Percentiles rank a stretch among this genome's conserved stretches.
These are phyloP conservation scores for Candida berthetii DNA, from an alignment of 805 yeast species.

Conservation along the genomic window DNA sequence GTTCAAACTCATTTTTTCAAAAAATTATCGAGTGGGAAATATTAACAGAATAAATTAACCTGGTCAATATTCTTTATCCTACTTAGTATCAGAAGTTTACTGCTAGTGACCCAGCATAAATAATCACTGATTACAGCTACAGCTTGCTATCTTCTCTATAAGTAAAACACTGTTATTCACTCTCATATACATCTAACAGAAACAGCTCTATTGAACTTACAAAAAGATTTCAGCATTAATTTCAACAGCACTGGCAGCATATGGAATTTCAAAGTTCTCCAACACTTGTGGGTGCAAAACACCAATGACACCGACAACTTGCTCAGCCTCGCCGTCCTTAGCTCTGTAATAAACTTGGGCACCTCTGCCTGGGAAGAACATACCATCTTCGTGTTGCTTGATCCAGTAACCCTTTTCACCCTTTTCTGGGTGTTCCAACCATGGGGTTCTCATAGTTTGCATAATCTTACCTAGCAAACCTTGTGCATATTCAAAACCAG, in stretches of 20 bases:
- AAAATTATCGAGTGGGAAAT: too few species aligned
- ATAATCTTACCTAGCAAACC: constrained; percentile 91
- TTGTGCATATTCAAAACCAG: constrained; percentile 92
- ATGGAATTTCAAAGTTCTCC: constrained; percentile 81
- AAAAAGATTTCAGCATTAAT: constrained; percentile 84
- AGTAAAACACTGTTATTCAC: too few species aligned
- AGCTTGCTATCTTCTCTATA: too few species aligned
- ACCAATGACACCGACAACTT: constrained; percentile 79
- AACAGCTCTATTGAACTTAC: constrained; percentile 22
- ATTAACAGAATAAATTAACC: too few species aligned
- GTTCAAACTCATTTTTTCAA: too few species aligned
- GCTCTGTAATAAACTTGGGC: constrained; percentile 78
- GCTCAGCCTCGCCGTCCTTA: constrained; percentile 47
- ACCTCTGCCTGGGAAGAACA: constrained; percentile 96
- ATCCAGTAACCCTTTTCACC: constrained; percentile 82
- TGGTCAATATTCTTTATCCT: too few species aligned
- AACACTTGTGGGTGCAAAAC: constrained; percentile 94
- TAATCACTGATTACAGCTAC: too few species aligned
- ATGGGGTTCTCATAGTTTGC: constrained; percentile 90
- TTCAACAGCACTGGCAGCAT: constrained; percentile 89
- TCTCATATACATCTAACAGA: too few species aligned
- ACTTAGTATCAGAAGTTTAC: too few species aligned
- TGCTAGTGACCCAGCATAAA: too few species aligned
- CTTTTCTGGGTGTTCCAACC: constrained; percentile 50
- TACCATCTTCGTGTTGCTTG: constrained; percentile 61